Conservation (phyloP, 495 filamentous ascomycete species). For the Penicillium goetzii region DNA sequence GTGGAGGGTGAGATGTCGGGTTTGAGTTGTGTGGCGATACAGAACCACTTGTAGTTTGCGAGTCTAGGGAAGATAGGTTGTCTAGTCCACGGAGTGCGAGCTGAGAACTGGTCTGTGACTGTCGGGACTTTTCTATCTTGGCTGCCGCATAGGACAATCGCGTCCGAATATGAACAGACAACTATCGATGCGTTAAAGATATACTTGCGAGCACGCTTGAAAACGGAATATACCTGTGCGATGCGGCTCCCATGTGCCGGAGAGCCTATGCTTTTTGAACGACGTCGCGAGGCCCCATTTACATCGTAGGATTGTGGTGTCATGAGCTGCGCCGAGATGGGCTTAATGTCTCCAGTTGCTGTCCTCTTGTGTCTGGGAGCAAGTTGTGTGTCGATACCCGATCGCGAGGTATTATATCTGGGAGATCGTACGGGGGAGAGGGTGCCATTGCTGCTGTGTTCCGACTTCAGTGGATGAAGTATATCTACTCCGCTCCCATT, state of each 20-base stretch:
- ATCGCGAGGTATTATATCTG: slow-evolving; percentile 14
- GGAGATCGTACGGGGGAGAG: slow-evolving; percentile 17
- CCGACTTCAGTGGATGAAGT: slow-evolving; percentile 17
- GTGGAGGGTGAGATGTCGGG: slow-evolving; percentile 18
- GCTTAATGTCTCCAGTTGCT: slow-evolving; percentile 66
- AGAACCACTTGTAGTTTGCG: slow-evolving; percentile 13
- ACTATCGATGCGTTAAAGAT: slow-evolving; percentile 45
- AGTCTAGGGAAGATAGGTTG: slow-evolving; percentile 24
- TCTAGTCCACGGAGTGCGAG: slow-evolving; percentile 70
- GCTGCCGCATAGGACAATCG: slow-evolving; percentile 87
- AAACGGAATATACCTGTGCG: slow-evolving; percentile 64
- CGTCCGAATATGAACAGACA: slow-evolving; percentile 75
- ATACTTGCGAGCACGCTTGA: slow-evolving; percentile 22
- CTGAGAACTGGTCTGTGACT: slow-evolving; percentile 65
- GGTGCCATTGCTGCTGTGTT: slow-evolving; percentile 19
- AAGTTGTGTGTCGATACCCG: slow-evolving; percentile 19
- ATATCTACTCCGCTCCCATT: slow-evolving; percentile 19
- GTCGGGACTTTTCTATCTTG: slow-evolving; percentile 86
- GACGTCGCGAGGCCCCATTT: slow-evolving; percentile 42
- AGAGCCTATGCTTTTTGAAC: slow-evolving; percentile 71
- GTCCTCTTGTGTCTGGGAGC: slow-evolving; percentile 59
- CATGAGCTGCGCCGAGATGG: slow-evolving; percentile 42
- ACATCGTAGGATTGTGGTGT: slow-evolving; percentile 35
- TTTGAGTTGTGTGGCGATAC: slow-evolving; percentile 15
- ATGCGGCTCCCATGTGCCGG: slow-evolving; percentile 66